Percentiles rank a stretch among this genome's conserved stretches.
Conservation (phyloP, 2,329 filamentous ascomycete genomes). For the Tolypocladium nubicola region DNA sequence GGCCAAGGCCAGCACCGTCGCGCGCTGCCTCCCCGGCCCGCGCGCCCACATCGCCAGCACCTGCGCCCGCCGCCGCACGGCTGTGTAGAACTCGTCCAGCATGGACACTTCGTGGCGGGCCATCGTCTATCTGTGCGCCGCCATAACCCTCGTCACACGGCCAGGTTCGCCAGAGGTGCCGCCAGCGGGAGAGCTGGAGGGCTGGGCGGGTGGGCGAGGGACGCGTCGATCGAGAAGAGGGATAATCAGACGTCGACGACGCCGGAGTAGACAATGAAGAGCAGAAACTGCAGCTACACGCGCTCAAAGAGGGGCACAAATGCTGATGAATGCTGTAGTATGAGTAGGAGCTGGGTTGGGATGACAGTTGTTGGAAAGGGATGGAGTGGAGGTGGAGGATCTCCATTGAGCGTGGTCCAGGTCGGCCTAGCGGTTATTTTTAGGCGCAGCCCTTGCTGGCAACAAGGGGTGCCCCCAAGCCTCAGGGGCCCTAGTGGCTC, state of each 20-base stretch:
- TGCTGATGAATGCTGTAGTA: background rate
- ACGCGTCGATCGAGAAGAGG: background rate
- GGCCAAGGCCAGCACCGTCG: constrained; percentile 17
- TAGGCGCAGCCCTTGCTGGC: background rate
- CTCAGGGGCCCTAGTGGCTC: background rate
- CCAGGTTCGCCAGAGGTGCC: background rate
- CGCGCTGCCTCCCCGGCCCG: constrained; percentile 28
- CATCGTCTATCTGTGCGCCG: background rate
- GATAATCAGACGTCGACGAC: background rate
- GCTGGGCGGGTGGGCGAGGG: background rate
- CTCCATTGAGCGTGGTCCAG: background rate
- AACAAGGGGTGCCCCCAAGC: background rate
- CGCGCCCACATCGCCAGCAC: constrained; percentile 29
- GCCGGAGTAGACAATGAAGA: background rate
- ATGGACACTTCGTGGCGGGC: constrained; percentile 10
- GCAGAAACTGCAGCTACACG: background rate
- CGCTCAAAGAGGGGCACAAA: background rate
- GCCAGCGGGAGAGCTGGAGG: background rate
- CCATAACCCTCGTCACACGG: background rate
- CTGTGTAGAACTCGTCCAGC: constrained; percentile 11
- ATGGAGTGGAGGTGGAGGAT: background rate
- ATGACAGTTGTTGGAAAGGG: background rate
- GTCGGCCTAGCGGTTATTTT: background rate
- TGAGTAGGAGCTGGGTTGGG: background rate
- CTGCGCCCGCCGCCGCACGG: constrained; percentile 13